Percentiles rank a stretch among this genome's conserved stretches.
phyloP scores from a whole-genome alignment of 495 filamentous ascomycete genomes.

The Evernia prunastri region DNA sequence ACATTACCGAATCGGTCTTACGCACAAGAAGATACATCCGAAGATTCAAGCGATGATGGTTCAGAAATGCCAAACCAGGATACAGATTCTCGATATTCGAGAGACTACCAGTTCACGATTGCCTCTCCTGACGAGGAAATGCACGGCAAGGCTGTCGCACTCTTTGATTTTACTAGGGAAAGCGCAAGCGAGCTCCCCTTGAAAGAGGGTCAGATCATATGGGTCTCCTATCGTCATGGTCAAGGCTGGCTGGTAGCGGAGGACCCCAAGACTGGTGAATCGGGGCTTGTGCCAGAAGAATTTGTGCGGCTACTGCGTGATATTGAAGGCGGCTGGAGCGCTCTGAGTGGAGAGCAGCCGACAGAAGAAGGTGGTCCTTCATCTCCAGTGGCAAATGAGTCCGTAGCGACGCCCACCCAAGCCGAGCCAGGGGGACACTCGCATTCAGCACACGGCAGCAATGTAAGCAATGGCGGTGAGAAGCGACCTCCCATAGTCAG shows the following conservation, averaged over 20 bases:
- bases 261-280: constrained; percentile 85
- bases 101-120: constrained; percentile 91
- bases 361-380: constrained; percentile 15
- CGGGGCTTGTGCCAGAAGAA: constrained; percentile 90
- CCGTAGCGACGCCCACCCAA: constrained; percentile 49
- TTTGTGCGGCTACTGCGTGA: constrained; percentile 91
- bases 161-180: constrained; percentile 90
- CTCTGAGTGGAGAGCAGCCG: constrained; percentile 35
- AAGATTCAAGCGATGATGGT: constrained; percentile 56
- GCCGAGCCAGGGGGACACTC: constrained; percentile 37
- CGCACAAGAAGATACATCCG: constrained; percentile 42
- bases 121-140: constrained; percentile 94
- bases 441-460: constrained; percentile 34
- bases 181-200: constrained; percentile 95
- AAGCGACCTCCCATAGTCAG: constrained; percentile 61
- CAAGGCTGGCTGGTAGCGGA: constrained; percentile 96
- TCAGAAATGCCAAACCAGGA: constrained; percentile 45
- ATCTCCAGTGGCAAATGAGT: constrained; percentile 22
- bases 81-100: constrained; percentile 67
- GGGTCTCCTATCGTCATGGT: constrained; percentile 90
- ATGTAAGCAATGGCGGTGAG: constrained; percentile 34
- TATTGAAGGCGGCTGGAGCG: constrained; percentile 64
- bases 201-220: constrained; percentile 90
- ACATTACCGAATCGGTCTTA: constrained; percentile 51
- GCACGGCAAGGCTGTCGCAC: constrained; percentile 91